These are phyloP conservation scores for Phycomyces blakesleeanus DNA, from an alignment of 192 early-diverging fungal genomes.

Conservation along the genomic window DNA sequence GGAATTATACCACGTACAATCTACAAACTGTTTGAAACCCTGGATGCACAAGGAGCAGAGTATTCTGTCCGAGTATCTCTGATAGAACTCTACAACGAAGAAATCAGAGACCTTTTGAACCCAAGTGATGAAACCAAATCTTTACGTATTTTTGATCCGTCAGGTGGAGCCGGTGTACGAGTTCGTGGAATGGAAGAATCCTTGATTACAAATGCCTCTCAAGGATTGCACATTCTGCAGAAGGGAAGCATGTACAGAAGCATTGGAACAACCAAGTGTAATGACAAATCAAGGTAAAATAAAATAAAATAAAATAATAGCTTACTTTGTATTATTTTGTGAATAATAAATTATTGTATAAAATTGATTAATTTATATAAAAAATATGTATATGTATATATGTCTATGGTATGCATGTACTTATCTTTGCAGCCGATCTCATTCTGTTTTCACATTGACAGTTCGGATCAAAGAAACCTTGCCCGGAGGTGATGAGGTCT, in stretches of 20 bases:
- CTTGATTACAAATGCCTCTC: constrained; percentile 64
- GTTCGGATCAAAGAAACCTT: constrained; percentile 83
- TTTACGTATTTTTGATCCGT: constrained; percentile 56
- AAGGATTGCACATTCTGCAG: constrained; percentile 73
- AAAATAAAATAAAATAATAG: too few species aligned
- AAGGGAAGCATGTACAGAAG: constrained; percentile 69
- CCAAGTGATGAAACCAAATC: constrained; percentile 46
- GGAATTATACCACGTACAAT: constrained; percentile 92
- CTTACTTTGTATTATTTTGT: too few species aligned
- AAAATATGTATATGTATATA: constrained; percentile 8
- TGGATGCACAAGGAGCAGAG: constrained; percentile 68
- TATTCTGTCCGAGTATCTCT: constrained; percentile 84
- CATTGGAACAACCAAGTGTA: constrained; percentile 83
- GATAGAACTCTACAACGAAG: constrained; percentile 95
- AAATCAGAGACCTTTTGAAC: constrained; percentile 85
- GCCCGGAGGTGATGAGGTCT: constrained; percentile 76
- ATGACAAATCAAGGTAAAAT: constrained; percentile 75
- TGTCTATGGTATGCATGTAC: too few species aligned
- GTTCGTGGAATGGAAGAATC: constrained; percentile 82
- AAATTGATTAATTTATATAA: too few species aligned
- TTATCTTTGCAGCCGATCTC: constrained; percentile 81
- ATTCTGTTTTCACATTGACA: constrained; percentile 89
- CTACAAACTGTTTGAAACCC: constrained; percentile 67
- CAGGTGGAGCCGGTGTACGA: constrained; percentile 71
- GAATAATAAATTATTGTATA: too few species aligned